phyloP scores from a whole-genome alignment of 148 eudicot genomes.

The Amaranthus cruentus region DNA sequence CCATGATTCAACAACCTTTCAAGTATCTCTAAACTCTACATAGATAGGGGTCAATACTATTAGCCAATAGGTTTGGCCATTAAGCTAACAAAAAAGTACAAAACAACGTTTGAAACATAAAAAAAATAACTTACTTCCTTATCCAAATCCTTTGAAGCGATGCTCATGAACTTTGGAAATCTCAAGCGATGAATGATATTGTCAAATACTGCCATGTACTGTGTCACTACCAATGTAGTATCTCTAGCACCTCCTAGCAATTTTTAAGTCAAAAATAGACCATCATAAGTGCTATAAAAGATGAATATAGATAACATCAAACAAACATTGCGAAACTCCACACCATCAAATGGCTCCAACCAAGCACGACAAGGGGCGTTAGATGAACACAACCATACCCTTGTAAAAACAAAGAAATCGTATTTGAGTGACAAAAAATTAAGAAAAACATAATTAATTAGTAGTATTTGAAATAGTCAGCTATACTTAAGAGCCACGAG shows the following conservation, averaged over 20 bases:
- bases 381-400: too few relatives aligned
- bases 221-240: slow-evolving; percentile 44
- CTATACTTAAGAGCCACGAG: too few relatives aligned
- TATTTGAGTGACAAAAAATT: too few relatives aligned
- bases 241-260: slow-evolving; percentile 56
- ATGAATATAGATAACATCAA: background rate
- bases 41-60: background rate
- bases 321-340: background rate
- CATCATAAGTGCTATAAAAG: background rate
- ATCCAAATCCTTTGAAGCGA: slow-evolving; percentile 54
- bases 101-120: background rate
- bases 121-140: slow-evolving; percentile 47
- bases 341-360: too few relatives aligned
- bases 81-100: slow-evolving; percentile 1
- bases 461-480: too few relatives aligned
- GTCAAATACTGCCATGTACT: slow-evolving; percentile 71
- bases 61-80: slow-evolving; percentile 4
- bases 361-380: too few relatives aligned
- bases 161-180: slow-evolving; percentile 68
- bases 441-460: too few relatives aligned
- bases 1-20: slow-evolving; percentile 89
- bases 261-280: slow-evolving; percentile 7
- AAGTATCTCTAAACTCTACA: slow-evolving; percentile 56
- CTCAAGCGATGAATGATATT: slow-evolving; percentile 74
- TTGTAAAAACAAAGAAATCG: too few relatives aligned